These are phyloP conservation scores for Cryptosporidium sp. DNA, from an alignment of 169 alveolate genomes.

Conservation along the genomic window DNA sequence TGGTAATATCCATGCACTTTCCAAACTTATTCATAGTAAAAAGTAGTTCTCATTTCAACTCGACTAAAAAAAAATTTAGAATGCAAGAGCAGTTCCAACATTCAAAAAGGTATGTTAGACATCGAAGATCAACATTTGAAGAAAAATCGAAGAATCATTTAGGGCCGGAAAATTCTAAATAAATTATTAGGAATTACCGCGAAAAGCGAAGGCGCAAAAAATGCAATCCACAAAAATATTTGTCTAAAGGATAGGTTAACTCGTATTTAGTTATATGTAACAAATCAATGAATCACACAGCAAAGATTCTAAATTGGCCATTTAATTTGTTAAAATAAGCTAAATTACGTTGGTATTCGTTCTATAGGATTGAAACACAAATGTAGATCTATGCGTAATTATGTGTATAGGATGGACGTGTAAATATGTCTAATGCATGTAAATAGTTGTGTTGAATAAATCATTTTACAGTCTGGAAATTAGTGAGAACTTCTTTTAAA, in stretches of 20 bases:
- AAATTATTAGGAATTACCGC: background rate
- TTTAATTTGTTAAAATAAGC: background rate
- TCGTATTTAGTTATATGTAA: too few species aligned
- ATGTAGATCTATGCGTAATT: constrained; percentile 60
- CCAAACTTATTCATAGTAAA: background rate
- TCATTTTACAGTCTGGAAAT: background rate
- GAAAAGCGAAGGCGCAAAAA: background rate
- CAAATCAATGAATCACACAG: background rate
- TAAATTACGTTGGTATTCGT: background rate
- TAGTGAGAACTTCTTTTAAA: background rate
- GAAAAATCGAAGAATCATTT: background rate
- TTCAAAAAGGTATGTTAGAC: background rate
- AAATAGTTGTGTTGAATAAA: background rate
- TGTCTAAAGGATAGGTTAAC: background rate
- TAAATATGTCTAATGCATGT: constrained; percentile 38
- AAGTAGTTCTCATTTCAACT: background rate
- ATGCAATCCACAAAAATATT: background rate
- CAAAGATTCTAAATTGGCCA: background rate
- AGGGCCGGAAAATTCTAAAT: background rate
- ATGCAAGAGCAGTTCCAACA: background rate
- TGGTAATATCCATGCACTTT: constrained; percentile 3
- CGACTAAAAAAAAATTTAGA: background rate
- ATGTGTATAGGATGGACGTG: constrained; percentile 45
- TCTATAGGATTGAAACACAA: background rate
- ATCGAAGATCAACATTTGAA: too few species aligned